phyloP scores from a whole-genome alignment of 108 stramenopile genomes.

The Cylindrotheca fusiformis region DNA sequence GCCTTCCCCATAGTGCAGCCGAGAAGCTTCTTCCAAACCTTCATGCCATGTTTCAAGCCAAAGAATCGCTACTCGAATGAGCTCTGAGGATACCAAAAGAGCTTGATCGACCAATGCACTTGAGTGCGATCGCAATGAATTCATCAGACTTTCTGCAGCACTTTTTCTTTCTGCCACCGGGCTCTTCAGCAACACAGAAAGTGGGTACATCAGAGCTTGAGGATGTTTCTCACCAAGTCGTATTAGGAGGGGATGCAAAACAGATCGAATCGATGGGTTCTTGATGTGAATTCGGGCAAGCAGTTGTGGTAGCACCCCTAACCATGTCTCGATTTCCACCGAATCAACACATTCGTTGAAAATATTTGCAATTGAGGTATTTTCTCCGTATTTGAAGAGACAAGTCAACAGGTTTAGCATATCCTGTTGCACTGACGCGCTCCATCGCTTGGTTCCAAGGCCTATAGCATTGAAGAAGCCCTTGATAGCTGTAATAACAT shows the following conservation, averaged over 20 bases:
- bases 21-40: slow-evolving; percentile 93
- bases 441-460: slow-evolving; percentile 89
- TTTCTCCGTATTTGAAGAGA: slow-evolving; percentile 92
- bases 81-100: slow-evolving; percentile 90
- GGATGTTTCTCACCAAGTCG: slow-evolving; percentile 89
- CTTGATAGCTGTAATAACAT: slow-evolving; percentile 83
- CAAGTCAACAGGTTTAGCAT: slow-evolving; percentile 94
- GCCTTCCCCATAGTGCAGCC: slow-evolving; percentile 92
- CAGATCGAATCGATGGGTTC: slow-evolving; percentile 64
- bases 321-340: slow-evolving; percentile 92
- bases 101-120: slow-evolving; percentile 92
- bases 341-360: slow-evolving; percentile 72
- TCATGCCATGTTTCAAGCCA: slow-evolving; percentile 99
- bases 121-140: slow-evolving; percentile 78
- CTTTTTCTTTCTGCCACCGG: slow-evolving; percentile 82
- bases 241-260: slow-evolving; percentile 87
- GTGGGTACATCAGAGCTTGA: slow-evolving; percentile 97
- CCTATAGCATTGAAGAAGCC: slow-evolving; percentile 92
- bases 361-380: slow-evolving; percentile 65
- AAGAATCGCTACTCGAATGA: slow-evolving; percentile 98
- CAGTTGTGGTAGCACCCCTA: slow-evolving; percentile 97
- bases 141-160: slow-evolving; percentile 91
- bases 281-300: slow-evolving; percentile 97
- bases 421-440: slow-evolving; percentile 96
- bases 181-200: slow-evolving; percentile 92